Evolutionary conservation across 768 basidiomycete genomes (phyloP), one percentile per base, ranked within the genome.

Genomic region (Lepiota subincarnata): DNA sequence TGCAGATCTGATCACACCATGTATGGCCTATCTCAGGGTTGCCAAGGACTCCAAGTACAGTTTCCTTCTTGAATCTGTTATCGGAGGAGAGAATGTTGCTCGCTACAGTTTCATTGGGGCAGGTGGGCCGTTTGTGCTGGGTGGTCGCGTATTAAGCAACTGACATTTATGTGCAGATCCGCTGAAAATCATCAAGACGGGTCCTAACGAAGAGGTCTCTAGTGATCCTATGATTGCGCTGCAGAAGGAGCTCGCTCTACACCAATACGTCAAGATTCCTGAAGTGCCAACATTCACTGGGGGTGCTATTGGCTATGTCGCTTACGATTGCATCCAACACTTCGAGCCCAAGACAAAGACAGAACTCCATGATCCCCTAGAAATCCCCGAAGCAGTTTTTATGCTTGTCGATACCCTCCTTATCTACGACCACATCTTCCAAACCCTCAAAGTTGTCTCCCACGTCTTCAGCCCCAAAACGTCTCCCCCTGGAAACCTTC

Each of bases 101-200:
- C 83, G 97, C 49, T 99, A 96, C 70, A 93, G 91, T 63, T 98
- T 98, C 71, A 88, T 99, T 56, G 97, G 97, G 36, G 85, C 94
- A 67, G 92, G 96, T 96, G 65, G 64, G 73, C 68, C 42, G 5
- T 28, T 26, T 36, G 24, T 26, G 31, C 31, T 26, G 20, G 19
- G 8, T 2, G 4, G 2, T 13, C 3, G 20, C 6, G 6, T 16
- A 13, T 16, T 14, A 11, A 0, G 0, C 19, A 46, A 40, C 22
- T 51, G 12, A 31, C 8, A 31, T 52, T 40, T 36, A 13, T 26
- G 45, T 41, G 22, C 62, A 97, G 97, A 98, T 71, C 97, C 97
- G 11, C 79, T 94, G 66, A 96, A 96, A 71, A 81, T 95, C 46
- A 79, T 98, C 61, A 89, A 87, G 62, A 89, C 90, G 6, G 97